phyloP scores from a whole-genome alignment of 2,329 filamentous ascomycete species.

The Monilinia aucupariae region DNA sequence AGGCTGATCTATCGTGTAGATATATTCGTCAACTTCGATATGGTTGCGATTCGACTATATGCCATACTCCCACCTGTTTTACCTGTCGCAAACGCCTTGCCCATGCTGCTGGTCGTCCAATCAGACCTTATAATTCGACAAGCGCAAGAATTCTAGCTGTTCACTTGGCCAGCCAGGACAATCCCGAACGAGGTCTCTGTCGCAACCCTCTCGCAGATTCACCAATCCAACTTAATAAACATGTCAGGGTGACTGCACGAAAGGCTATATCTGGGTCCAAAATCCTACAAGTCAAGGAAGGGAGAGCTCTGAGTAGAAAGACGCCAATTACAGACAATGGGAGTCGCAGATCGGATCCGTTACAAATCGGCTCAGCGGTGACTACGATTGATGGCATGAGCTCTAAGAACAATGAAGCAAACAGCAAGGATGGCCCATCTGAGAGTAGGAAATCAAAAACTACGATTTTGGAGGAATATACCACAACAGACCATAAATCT shows the following conservation, averaged over 20 bases:
- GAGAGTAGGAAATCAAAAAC: background rate
- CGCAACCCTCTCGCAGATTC: constrained; percentile 32
- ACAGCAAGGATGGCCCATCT: background rate
- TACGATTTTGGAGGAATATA: constrained; percentile 23
- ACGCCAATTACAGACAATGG: background rate
- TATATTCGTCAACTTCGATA: constrained; percentile 77
- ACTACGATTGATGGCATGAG: background rate
- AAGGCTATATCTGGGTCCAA: constrained; percentile 6
- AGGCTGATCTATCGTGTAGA: constrained; percentile 40
- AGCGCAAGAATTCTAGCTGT: constrained; percentile 78
- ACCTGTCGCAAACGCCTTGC: constrained; percentile 64
- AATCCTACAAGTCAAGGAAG: background rate
- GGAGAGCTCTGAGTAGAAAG: background rate
- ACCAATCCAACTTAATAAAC: constrained; percentile 8
- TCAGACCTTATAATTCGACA: constrained; percentile 72
- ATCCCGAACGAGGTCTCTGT: constrained; percentile 67
- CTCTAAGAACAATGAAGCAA: background rate
- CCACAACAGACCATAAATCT: constrained; percentile 53
- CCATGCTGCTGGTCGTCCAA: constrained; percentile 60
- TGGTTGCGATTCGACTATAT: constrained; percentile 66
- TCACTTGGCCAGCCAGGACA: constrained; percentile 73
- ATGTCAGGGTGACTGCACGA: constrained; percentile 2
- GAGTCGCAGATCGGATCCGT: background rate
- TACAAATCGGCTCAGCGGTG: background rate
- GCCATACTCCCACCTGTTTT: constrained; percentile 73